A percentile compares a stretch with the other conserved stretches of the same genome.
phyloP scores from a whole-genome alignment of 1,284 basidiomycete genomes.

The Ceratobasidium sp. region DNA sequence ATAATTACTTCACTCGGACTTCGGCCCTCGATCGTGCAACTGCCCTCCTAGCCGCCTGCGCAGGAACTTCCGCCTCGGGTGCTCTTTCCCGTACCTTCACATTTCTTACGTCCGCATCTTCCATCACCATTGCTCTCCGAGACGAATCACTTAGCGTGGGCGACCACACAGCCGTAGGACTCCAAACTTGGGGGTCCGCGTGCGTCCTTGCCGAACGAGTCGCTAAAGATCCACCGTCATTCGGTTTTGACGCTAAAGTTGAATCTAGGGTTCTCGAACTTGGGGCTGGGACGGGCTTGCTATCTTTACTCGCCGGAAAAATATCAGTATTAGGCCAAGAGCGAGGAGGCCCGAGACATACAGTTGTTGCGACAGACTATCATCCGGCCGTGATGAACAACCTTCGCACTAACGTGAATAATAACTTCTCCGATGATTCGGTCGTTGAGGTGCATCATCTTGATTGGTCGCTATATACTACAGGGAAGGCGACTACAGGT shows the following conservation, averaged over 20 bases:
- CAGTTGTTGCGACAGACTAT: conserved; percentile 82
- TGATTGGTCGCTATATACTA: conserved; percentile 76
- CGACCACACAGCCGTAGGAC: conserved; percentile 81
- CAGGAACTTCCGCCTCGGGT: conserved; percentile 61
- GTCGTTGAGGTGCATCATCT: conserved; percentile 64
- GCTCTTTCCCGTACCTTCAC: conserved; percentile 68
- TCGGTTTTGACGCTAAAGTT: conserved; percentile 57
- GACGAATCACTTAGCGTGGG: conserved; percentile 80
- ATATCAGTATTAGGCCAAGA: conserved; percentile 58
- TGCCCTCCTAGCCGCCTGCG: conserved; percentile 70
- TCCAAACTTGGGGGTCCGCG: conserved; percentile 92
- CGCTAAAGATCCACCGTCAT: conserved; percentile 68
- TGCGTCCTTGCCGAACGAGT: conserved; percentile 86
- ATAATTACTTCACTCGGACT: conserved; percentile 55
- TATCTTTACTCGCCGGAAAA: conserved; percentile 76
- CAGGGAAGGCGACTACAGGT: conserved; percentile 32
- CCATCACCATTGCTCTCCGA: conserved; percentile 66
- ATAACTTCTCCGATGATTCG: conserved; percentile 66
- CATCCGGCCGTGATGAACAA: conserved; percentile 81
- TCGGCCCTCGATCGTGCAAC: conserved; percentile 71
- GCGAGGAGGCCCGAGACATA: conserved; percentile 51
- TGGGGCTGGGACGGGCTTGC: conserved; percentile 88
- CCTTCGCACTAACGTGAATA: conserved; percentile 72
- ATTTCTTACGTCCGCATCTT: conserved; percentile 58
- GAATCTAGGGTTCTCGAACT: conserved; percentile 78